phyloP scores from a whole-genome alignment of 2,329 filamentous ascomycete species.

The Zarea fungicola region DNA sequence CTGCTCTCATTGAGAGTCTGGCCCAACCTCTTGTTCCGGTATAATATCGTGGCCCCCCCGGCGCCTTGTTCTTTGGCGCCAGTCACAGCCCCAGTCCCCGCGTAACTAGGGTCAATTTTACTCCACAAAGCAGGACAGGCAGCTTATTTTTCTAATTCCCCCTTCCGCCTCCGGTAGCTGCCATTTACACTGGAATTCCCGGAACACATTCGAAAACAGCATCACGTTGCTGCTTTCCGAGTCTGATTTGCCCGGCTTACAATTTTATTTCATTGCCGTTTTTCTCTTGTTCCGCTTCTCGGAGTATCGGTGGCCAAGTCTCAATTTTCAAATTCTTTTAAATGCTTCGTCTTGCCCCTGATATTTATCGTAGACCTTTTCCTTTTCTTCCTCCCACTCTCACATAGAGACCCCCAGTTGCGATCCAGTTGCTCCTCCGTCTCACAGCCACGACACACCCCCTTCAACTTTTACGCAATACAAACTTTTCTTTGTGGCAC shows the following conservation, averaged over 20 bases:
- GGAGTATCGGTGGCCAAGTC: background rate
- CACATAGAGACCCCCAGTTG: no score
- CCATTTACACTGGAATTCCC: background rate
- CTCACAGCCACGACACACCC: background rate
- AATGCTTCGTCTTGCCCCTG: background rate
- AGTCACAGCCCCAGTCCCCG: background rate
- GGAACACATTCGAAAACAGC: background rate
- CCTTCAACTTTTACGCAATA: constrained; percentile 11
- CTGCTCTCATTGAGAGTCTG: background rate
- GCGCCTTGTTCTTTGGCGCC: constrained; percentile 8
- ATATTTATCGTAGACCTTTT: background rate
- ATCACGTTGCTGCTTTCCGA: constrained; percentile 11
- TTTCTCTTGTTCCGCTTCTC: background rate
- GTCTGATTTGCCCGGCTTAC: background rate
- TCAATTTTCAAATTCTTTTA: background rate
- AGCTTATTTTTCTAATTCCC: no score
- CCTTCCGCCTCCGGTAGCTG: background rate
- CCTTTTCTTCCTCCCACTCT: constrained; percentile 4
- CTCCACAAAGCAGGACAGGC: no score
- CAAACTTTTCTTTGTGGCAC: constrained; percentile 9
- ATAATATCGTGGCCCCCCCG: constrained; percentile 17
- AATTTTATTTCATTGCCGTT: constrained; percentile 11
- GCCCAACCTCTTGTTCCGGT: constrained; percentile 10
- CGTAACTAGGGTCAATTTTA: no score
- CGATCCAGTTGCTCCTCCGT: background rate